These are phyloP conservation scores for Prunus yedoensis DNA, from an alignment of 331 rosid species.

Conservation along the genomic window DNA sequence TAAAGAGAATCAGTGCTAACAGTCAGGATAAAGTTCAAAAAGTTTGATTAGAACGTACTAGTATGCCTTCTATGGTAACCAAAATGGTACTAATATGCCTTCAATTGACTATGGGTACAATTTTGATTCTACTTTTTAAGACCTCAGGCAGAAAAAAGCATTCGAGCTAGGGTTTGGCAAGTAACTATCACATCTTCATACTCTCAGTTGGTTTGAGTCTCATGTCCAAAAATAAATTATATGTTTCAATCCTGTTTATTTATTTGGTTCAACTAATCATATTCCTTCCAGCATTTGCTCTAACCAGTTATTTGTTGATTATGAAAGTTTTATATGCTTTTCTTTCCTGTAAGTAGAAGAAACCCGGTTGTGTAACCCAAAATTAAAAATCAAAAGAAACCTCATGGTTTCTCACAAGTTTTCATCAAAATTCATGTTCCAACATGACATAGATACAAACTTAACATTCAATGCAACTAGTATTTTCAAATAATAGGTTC, in stretches of 20 bases:
- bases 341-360: background rate
- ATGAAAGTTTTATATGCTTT: background rate
- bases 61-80: background rate
- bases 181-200: background rate
- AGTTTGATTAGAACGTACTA: background rate
- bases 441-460: background rate
- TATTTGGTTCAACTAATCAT: background rate
- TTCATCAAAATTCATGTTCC: background rate
- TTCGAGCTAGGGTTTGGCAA: background rate
- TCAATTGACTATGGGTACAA: background rate
- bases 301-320: background rate
- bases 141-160: background rate
- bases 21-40: background rate
- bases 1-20: background rate
- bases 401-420: background rate
- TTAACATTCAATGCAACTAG: background rate
- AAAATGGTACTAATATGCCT: background rate
- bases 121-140: background rate
- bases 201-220: background rate
- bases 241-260: background rate
- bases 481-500: background rate
- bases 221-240: background rate
- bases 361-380: background rate
- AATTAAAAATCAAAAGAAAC: background rate
- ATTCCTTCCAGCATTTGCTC: background rate